These are phyloP conservation scores for Glycine latifolia DNA, from an alignment of 306 rosid genomes.

Conservation along the genomic window DNA sequence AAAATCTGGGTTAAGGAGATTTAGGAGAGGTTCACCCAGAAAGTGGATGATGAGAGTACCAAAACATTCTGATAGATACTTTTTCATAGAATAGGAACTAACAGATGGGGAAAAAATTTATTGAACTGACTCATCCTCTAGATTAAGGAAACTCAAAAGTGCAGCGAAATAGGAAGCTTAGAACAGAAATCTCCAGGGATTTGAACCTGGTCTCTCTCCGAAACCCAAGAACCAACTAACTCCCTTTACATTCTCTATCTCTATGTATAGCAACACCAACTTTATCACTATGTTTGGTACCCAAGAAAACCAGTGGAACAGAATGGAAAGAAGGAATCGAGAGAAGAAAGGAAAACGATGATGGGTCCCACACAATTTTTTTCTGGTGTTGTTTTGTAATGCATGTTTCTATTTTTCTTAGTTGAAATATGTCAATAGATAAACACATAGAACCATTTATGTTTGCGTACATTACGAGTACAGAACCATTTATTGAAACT, in stretches of 20 bases:
- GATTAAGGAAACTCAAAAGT: background rate
- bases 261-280: too few species aligned
- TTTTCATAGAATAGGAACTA: background rate
- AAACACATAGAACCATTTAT: background rate
- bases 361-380: too few species aligned
- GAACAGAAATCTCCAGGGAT: background rate
- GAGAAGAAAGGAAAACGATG: too few species aligned
- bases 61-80: background rate
- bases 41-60: background rate
- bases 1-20: background rate
- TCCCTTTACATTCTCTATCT: too few species aligned
- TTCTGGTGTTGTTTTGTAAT: background rate
- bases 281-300: too few species aligned
- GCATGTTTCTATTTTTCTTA: background rate
- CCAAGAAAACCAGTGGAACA: too few species aligned
- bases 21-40: conserved; percentile 9
- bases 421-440: conserved; percentile 14
- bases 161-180: background rate
- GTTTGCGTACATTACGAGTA: background rate
- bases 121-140: background rate
- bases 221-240: too few species aligned
- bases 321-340: too few species aligned
- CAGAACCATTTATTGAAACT: background rate
- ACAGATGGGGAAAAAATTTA: background rate
- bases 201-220: background rate